Evolutionary conservation across 176 grass and related monocot genomes (phyloP), one percentile per base, ranked within the genome.

Genomic region (Rhynchospora breviuscula): DNA sequence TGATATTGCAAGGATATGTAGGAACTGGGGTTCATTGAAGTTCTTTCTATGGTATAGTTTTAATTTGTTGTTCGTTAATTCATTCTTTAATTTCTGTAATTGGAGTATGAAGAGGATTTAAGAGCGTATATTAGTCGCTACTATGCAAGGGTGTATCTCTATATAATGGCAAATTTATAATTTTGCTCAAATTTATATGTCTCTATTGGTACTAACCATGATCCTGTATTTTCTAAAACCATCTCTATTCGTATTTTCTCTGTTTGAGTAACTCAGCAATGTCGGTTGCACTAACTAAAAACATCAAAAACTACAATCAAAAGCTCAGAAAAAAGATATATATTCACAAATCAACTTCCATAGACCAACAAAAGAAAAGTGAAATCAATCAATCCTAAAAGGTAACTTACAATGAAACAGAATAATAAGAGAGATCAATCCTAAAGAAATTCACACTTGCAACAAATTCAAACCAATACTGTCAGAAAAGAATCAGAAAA

Each of bases 141-240:
- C 48, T 82, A 66, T 82, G 80, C 54, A 68, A 82, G 18, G 79
- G 65, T 25, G 46, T 49, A 25, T 48, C 65, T 82, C 62, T 51
- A 14, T 75, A 75, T 82, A 82, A 81, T 81, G 43, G 79, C 79
- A 81, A 81, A 81, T 81, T 48, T 82, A 82, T 67, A 63, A 43
- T 80, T 67, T 82, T 82, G 79, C 79, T 81, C n/a, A 8, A 79
- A 81, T 62, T 62, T 25, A 1, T 40, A 40, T 4, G 18, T 62
- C 19, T 62, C 59, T 61, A n/a, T 61, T 61, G 59, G 59, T 5
- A 61, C 17, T 19, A 52, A 10, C 7, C 7, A 61, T 19, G 19
- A 61, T 61, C 59, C 18, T 61, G 19, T 61, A 18, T 31, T 66
- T 66, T 66, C 26, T 66, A 33, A 66, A 14, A 10, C 22, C 13